Conservation (phyloP, 768 basidiomycete genomes). For the Filobasidium floriforme region DNA sequence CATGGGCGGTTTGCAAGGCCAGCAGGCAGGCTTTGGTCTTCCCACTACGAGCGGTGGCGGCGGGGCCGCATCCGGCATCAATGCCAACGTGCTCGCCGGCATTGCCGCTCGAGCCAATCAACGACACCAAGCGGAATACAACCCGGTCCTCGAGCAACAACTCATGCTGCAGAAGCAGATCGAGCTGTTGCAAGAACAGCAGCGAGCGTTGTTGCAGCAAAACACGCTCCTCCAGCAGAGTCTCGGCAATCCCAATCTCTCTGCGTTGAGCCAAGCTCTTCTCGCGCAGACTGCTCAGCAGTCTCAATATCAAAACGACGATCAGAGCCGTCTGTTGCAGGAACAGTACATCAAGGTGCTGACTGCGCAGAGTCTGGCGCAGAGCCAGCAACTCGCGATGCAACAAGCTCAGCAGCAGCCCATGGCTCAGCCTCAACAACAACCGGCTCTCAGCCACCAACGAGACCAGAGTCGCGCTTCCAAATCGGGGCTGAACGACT, state of each 20-base stretch:
- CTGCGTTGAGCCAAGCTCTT: slow-evolving; percentile 7
- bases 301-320: background rate
- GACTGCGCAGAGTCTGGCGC: slow-evolving; percentile 10
- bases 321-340: slow-evolving; percentile 11
- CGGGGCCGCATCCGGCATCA: slow-evolving; percentile 47
- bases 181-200: slow-evolving; percentile 44
- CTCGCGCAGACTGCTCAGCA: slow-evolving; percentile 9
- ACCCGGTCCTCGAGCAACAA: slow-evolving; percentile 46
- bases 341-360: slow-evolving; percentile 19
- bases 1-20: slow-evolving; percentile 26
- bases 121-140: slow-evolving; percentile 57
- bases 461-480: slow-evolving; percentile 9
- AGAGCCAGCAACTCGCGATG: slow-evolving; percentile 12
- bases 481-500: slow-evolving; percentile 17
- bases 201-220: slow-evolving; percentile 41
- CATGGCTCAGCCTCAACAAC: slow-evolving; percentile 11
- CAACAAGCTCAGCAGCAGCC: slow-evolving; percentile 17
- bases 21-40: background rate
- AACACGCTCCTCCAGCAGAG: slow-evolving; percentile 9
- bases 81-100: slow-evolving; percentile 42
- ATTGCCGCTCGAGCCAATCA: slow-evolving; percentile 45
- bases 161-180: slow-evolving; percentile 44
- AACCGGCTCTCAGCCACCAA: slow-evolving; percentile 9
- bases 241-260: background rate
- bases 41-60: slow-evolving; percentile 34